Evolutionary conservation across 306 rosid species (phyloP).

Genomic region (Vigna mungo): DNA sequence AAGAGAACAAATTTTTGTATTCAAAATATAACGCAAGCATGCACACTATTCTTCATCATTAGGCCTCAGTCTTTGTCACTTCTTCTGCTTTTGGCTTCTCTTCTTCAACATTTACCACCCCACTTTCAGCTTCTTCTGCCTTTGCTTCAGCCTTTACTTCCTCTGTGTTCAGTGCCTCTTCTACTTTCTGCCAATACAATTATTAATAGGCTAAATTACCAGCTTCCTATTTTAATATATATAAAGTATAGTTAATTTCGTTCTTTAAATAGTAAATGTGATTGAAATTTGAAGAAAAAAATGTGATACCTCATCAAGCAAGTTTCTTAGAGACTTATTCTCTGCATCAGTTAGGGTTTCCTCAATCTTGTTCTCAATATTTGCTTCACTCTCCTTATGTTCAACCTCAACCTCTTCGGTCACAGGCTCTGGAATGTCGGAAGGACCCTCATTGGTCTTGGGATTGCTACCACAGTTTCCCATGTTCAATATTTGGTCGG

Average conservation of each 20-base stretch:
- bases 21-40: background rate
- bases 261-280: no score
- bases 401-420: conserved; percentile 32
- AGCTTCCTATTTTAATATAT: no score
- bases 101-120: conserved; percentile 34
- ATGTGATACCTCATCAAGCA: conserved; percentile 43
- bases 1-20: conserved; percentile 25
- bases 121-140: conserved; percentile 15
- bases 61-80: conserved; percentile 12
- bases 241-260: no score
- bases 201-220: no score
- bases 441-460: conserved; percentile 49
- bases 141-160: conserved; percentile 32
- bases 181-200: conserved; percentile 37
- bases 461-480: conserved; percentile 57
- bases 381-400: background rate
- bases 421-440: background rate
- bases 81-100: conserved; percentile 40
- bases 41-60: background rate
- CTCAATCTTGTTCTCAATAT: conserved; percentile 9
- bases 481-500: conserved; percentile 26
- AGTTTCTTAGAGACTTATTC: conserved; percentile 35
- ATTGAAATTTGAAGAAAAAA: no score
- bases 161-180: conserved; percentile 22
- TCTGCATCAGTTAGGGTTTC: conserved; percentile 2